Base-by-base conservation (phyloP, 2,329 filamentous ascomycete species). In the Hyphodiscus sp. region DNA sequence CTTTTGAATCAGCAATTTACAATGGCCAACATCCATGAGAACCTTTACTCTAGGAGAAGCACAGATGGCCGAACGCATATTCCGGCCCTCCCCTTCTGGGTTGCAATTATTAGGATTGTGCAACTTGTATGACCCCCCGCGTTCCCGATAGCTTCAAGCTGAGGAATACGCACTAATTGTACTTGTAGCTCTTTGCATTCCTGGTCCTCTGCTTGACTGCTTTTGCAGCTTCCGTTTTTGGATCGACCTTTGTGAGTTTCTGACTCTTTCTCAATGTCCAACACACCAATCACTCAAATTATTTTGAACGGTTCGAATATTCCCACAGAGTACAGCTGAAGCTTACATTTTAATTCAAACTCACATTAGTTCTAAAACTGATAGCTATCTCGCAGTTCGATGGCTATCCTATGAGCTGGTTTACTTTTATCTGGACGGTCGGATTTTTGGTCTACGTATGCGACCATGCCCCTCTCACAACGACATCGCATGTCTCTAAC, bases 371-470 rank as follows among this genome's bases (percentile, higher is more conserved):
- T n/a, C n/a, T n/a, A n/a, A n/a, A n/a, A n/a, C n/a, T n/a, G n/a
- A n/a, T n/a, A 29, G n/a, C n/a, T 26, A 23, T 45, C 23, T 7
- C 7, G 16, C 26, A 53, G 46, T 45, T 53, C 23, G 6, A 20
- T 44, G 46, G 45, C 18, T 53, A 53, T 49, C 33, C 38, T 48
- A 33, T 56, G 47, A 29, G 19, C 33, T 56, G 52, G 23, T 56
- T 50, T 23, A 44, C 38, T 20, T 56, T 56, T 41, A n/a, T 47
- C 18, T 56, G 54, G 54, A 52, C 54, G 4, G 26, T 56, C 15
- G 15, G 50, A 6, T 56, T 56, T 33, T 44, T 56, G 8, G 16
- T 45, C 33, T 56, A 56, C 33, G 53, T 55, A 18, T 26, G 49
- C 41, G 26, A 33, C 29, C 29, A 33, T n/a, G 29, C 29, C 42